These are phyloP conservation scores for Yamadazyma dushanensis DNA, from an alignment of 1,139 yeast genomes.

Conservation along the genomic window DNA sequence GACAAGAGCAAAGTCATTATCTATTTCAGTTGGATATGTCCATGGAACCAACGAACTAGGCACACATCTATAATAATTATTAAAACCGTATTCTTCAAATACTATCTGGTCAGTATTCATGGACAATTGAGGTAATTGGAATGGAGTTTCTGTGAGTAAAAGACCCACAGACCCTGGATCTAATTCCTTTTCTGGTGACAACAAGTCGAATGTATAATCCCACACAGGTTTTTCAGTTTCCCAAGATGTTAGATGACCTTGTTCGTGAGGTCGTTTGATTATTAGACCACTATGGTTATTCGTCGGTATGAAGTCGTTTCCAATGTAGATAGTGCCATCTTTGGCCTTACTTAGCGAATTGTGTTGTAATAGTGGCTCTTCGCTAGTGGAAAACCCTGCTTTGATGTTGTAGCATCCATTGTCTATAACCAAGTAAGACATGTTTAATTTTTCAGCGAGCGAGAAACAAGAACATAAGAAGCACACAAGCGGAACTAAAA, in stretches of 20 bases:
- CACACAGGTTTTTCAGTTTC: slow-evolving; percentile 89
- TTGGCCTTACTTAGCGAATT: slow-evolving; percentile 75
- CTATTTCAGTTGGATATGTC: slow-evolving; percentile 26
- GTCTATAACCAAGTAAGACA: slow-evolving; percentile 52
- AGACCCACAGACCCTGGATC: slow-evolving; percentile 53
- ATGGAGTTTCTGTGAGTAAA: slow-evolving; percentile 74
- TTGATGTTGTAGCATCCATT: slow-evolving; percentile 88
- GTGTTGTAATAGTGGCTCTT: slow-evolving; percentile 50
- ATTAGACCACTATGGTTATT: slow-evolving; percentile 75
- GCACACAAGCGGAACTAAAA: too few relatives aligned
- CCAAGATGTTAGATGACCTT: slow-evolving; percentile 91
- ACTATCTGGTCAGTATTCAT: slow-evolving; percentile 87
- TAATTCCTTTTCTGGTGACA: slow-evolving; percentile 27
- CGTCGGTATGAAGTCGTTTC: slow-evolving; percentile 63
- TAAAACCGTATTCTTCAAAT: slow-evolving; percentile 90
- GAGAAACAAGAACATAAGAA: too few relatives aligned
- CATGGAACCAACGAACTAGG: slow-evolving; percentile 76
- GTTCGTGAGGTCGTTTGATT: slow-evolving; percentile 80
- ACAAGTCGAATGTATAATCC: slow-evolving; percentile 64
- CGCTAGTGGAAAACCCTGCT: slow-evolving; percentile 50
- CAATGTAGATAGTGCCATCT: slow-evolving; percentile 74
- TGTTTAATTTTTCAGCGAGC: too few relatives aligned
- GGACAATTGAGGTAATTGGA: slow-evolving; percentile 79
- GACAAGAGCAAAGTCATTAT: slow-evolving; percentile 69
- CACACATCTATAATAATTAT: slow-evolving; percentile 58